Conservation (phyloP, 768 basidiomycete genomes). For the Tricholoma sp. region DNA sequence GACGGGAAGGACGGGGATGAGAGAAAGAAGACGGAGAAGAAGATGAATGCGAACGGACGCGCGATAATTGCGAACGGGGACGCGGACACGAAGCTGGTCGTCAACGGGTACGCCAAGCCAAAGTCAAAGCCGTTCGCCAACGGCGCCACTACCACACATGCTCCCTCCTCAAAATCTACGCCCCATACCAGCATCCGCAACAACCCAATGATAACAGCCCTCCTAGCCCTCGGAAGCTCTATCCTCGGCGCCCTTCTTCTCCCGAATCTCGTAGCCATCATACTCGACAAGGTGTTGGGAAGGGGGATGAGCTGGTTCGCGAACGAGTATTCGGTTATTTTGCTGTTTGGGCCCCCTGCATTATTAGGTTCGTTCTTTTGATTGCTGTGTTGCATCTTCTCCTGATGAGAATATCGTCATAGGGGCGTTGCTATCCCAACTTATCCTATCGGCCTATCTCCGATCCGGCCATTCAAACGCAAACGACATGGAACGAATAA, state of each 20-base stretch:
- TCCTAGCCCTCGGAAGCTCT: constrained; percentile 13
- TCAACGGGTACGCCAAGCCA: background rate
- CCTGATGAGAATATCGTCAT: background rate
- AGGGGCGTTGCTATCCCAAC: constrained; percentile 65
- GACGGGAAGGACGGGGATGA: too few relatives aligned
- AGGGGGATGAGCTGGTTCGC: constrained; percentile 86
- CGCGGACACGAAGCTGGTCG: background rate
- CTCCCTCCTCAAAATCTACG: background rate
- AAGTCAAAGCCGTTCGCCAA: background rate
- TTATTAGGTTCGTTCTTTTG: constrained; percentile 50
- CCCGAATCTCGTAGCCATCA: constrained; percentile 66
- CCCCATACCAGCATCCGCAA: background rate
- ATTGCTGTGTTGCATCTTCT: background rate
- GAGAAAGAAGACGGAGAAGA: background rate
- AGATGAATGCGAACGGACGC: background rate
- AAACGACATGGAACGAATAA: constrained; percentile 43
- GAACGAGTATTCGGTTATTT: constrained; percentile 56
- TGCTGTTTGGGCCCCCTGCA: constrained; percentile 72
- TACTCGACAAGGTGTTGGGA: constrained; percentile 58
- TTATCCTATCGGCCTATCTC: constrained; percentile 37
- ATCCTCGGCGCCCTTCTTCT: constrained; percentile 52
- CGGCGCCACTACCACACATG: background rate
- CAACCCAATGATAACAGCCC: background rate
- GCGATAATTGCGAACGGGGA: background rate
- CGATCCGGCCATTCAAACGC: background rate